Evolutionary conservation across 257 asterid species (phyloP).

Genomic region (Striga asiatica): DNA sequence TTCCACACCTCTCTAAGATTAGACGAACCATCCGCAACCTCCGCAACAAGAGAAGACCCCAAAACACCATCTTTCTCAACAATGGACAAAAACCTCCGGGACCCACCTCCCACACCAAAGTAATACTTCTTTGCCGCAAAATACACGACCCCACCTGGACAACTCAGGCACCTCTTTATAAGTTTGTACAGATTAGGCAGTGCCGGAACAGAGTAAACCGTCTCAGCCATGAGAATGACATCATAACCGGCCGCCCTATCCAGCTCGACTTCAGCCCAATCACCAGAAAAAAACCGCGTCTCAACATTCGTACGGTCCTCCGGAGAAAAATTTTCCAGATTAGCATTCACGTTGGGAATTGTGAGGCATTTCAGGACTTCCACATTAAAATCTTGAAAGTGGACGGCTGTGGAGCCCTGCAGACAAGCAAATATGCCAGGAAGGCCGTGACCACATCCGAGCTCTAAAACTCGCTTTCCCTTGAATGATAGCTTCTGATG

Average conservation of each 20-base stretch:
- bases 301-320: conserved; percentile 18
- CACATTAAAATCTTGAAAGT: conserved; percentile 91
- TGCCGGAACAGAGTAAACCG: conserved; percentile 75
- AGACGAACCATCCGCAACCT: conserved; percentile 88
- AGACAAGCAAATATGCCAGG: conserved; percentile 83
- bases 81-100: conserved; percentile 65
- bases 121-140: conserved; percentile 95
- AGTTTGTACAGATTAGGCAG: conserved; percentile 59
- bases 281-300: conserved; percentile 86
- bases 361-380: conserved; percentile 84
- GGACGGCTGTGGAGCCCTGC: conserved; percentile 69
- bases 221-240: conserved; percentile 91
- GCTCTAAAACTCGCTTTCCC: conserved; percentile 87
- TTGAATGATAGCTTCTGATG: conserved; percentile 41
- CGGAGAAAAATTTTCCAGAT: conserved; percentile 25
- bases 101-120: conserved; percentile 98
- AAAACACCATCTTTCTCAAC: conserved; percentile 75
- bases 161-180: conserved; percentile 55
- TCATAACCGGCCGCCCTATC: conserved; percentile 45
- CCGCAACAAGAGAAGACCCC: conserved; percentile 47
- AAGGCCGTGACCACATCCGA: conserved; percentile 99
- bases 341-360: conserved; percentile 71
- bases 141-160: conserved; percentile 63
- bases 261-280: conserved; percentile 61
- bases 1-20: conserved; percentile 95